These are phyloP conservation scores for Alisma plantagoaquatica DNA, from an alignment of 106 monocot species.

Conservation along the genomic window DNA sequence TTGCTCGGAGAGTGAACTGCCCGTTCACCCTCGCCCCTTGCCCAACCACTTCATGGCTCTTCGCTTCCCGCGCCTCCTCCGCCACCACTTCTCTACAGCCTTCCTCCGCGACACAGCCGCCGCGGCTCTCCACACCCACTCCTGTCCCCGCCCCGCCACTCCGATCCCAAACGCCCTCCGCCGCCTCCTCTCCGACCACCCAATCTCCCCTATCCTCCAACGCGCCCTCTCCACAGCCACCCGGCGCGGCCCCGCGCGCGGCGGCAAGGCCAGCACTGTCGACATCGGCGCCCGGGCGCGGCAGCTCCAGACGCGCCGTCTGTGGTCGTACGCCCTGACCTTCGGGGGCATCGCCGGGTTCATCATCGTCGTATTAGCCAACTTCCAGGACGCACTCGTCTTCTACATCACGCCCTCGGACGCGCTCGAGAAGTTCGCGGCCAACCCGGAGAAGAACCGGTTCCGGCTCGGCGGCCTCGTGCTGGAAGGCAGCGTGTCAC, in stretches of 20 bases:
- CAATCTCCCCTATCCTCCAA: too few species aligned
- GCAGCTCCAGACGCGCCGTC: constrained; percentile 81
- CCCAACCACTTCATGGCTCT: too few species aligned
- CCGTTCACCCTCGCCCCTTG: too few species aligned
- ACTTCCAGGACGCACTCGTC: constrained; percentile 91
- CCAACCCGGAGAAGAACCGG: constrained; percentile 56
- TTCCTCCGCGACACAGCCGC: constrained; percentile 4
- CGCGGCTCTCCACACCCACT: too few species aligned
- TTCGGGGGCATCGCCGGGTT: constrained; percentile 91
- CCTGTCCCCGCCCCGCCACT: constrained; percentile 2
- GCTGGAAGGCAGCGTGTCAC: constrained; percentile 73
- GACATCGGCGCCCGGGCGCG: constrained; percentile 94
- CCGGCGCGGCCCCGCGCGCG: constrained; percentile 14
- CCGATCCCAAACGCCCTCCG: background rate
- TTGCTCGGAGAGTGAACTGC: too few species aligned
- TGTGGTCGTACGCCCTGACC: constrained; percentile 92
- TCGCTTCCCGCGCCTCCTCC: constrained; percentile 21
- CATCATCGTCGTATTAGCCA: constrained; percentile 80
- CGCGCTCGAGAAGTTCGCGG: constrained; percentile 43
- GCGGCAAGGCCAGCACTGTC: constrained; percentile 29
- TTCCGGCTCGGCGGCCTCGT: constrained; percentile 94
- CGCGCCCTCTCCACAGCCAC: constrained; percentile 16
- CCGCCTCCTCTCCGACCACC: background rate
- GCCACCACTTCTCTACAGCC: constrained; percentile 14
- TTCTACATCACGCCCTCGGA: constrained; percentile 95